These are phyloP conservation scores for Fusarium sp. DNA, from an alignment of 2,329 filamentous ascomycete species.

Conservation along the genomic window DNA sequence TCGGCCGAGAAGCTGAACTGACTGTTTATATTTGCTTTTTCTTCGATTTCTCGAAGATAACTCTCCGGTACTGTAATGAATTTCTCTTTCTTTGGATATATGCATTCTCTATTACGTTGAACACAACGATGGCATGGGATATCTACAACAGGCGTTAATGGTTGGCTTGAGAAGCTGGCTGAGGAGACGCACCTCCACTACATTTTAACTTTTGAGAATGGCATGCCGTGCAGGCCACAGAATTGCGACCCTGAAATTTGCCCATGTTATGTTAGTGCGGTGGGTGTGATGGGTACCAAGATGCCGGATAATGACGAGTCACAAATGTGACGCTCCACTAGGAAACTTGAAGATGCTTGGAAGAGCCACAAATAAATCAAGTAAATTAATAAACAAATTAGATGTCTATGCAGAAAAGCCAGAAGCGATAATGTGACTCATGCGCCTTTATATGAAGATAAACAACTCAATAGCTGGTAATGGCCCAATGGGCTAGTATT, in stretches of 20 bases:
- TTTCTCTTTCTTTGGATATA: slow-evolving; percentile 1
- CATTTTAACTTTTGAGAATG: slow-evolving; percentile 10
- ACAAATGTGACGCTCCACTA: neutral
- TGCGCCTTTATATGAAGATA: neutral
- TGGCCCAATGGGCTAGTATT: neutral
- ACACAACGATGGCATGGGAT: neutral
- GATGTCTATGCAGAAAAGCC: neutral
- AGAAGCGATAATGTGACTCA: neutral
- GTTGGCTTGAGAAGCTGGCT: accelerated
- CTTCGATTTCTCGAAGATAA: neutral
- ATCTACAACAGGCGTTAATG: neutral
- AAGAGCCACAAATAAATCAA: neutral
- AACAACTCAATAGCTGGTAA: no score
- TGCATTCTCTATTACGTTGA: neutral
- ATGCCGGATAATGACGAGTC: neutral
- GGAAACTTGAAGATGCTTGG: neutral
- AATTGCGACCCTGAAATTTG: neutral
- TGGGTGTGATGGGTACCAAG: neutral
- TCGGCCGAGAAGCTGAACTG: neutral
- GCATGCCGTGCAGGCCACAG: slow-evolving; percentile 5
- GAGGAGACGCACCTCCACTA: neutral
- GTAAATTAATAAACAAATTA: neutral
- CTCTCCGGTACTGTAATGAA: slow-evolving; percentile 4
- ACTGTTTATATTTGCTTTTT: neutral
- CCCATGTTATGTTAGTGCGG: neutral